Evolutionary conservation across 371 early-diverging fungal species (phyloP), one percentile per base, ranked within the genome.

Genomic region (Mucor sp.): DNA sequence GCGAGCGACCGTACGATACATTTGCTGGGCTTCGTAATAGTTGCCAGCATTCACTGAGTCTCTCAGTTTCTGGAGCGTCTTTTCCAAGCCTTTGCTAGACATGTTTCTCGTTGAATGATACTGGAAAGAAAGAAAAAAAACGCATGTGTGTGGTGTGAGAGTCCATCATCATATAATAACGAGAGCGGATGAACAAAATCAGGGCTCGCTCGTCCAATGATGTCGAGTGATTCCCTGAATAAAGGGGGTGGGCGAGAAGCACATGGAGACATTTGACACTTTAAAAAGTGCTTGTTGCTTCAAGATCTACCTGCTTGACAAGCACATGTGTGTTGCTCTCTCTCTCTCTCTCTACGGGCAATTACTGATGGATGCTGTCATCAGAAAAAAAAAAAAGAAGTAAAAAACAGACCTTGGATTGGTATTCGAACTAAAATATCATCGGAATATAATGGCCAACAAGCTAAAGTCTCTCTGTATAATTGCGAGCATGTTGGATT

Each of bases 21-120:
- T 94, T 77, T 96, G 95, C 72, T 96, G 95, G 6, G 95, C 94
- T 72, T 94, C 95, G 82, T 96, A 96, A 76, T 91, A 95, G 78
- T 95, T 91, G 30, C 93, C 94, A 63, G 85, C 89, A 53, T 85
- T 82, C n/a, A 92, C 87, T 35, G 89, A 86, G 48, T 78, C 77
- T 70, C 90, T 81, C 30, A 92, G 81, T 66, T 91, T 92, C 55
- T 86, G 79, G 21, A 91, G 77, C n/a, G 86, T 86, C 66, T 90
- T 89, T 67, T 87, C 86, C 6, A 87, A 88, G 67, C 91, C 94
- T 86, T 82, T 87, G 57, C 81, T 81, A 47, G 80, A 75, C 74
- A 81, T 85, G 47, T 56, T 64, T 3, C 21, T 14, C 8, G 55
- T 37, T 25, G 3, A 37, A n/a, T 27, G 12, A 39, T 21, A 8